These are phyloP conservation scores for Ambrosia hybrid DNA, from an alignment of 140 eudicot genomes.

Conservation along the genomic window DNA sequence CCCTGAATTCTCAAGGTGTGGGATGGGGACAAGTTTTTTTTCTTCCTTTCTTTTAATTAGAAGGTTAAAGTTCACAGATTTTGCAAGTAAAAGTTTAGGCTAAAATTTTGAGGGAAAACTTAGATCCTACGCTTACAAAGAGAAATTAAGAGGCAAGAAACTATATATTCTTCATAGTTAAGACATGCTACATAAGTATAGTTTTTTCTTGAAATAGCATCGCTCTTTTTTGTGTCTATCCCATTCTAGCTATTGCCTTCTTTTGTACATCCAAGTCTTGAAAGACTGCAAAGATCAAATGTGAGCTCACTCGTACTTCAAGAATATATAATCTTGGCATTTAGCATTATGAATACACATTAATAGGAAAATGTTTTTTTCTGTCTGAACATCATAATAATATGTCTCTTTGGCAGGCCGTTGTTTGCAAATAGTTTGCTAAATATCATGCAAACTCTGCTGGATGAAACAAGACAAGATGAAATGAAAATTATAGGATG, in stretches of 20 bases:
- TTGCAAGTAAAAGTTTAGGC: background rate
- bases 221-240: background rate
- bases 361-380: no score
- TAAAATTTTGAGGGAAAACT: background rate
- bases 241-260: background rate
- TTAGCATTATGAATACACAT: no score
- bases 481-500: conserved; percentile 79
- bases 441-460: conserved; percentile 70
- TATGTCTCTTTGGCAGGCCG: conserved; percentile 61
- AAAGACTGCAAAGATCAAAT: conserved; percentile 60
- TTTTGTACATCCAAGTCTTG: background rate
- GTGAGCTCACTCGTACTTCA: conserved; percentile 41
- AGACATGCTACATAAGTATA: background rate
- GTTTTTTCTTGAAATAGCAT: background rate
- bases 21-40: no score
- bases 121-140: conserved; percentile 1
- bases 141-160: background rate
- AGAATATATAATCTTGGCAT: no score
- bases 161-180: background rate
- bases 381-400: background rate
- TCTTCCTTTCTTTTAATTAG: background rate
- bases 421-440: conserved; percentile 85
- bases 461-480: conserved; percentile 81
- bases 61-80: background rate
- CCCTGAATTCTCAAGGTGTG: no score